These are phyloP conservation scores for Apiospora hydei DNA, from an alignment of 2,329 filamentous ascomycete genomes.

Conservation along the genomic window DNA sequence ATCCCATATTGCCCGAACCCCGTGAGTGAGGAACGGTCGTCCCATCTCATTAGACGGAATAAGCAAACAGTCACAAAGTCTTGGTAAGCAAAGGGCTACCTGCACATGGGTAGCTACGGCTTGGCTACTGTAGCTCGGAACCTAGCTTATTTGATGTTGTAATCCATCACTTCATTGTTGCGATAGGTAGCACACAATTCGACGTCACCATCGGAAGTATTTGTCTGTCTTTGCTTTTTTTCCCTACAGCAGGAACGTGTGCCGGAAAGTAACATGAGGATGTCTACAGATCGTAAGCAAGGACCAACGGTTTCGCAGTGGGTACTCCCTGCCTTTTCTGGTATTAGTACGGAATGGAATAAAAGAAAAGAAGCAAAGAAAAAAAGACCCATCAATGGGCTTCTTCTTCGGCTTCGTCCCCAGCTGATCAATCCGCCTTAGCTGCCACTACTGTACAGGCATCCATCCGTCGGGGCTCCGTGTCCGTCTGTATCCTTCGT, in stretches of 20 bases:
- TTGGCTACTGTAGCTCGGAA: background rate
- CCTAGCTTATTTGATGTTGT: background rate
- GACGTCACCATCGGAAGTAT: background rate
- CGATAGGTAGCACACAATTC: background rate
- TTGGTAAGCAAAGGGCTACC: background rate
- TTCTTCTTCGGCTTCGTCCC: constrained; percentile 6
- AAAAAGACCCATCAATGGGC: background rate
- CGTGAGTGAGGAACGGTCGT: background rate
- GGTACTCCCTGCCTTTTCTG: background rate
- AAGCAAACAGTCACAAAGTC: background rate
- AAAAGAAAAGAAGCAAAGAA: background rate
- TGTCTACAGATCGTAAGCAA: background rate
- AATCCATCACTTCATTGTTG: constrained; percentile 18
- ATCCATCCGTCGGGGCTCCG: constrained; percentile 15
- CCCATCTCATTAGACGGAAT: constrained; percentile 18
- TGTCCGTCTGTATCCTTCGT: background rate
- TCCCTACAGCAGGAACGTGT: background rate
- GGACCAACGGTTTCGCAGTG: constrained; percentile 1
- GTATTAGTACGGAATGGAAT: background rate
- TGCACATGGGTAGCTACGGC: background rate
- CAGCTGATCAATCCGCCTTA: background rate
- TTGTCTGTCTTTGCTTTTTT: background rate
- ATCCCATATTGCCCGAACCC: constrained; percentile 1
- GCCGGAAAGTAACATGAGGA: background rate
- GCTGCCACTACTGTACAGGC: background rate